A percentile compares a stretch with the other conserved stretches of the same genome.
Conservation (phyloP, 108 stramenopile species). For the Cyclotella baltica region DNA sequence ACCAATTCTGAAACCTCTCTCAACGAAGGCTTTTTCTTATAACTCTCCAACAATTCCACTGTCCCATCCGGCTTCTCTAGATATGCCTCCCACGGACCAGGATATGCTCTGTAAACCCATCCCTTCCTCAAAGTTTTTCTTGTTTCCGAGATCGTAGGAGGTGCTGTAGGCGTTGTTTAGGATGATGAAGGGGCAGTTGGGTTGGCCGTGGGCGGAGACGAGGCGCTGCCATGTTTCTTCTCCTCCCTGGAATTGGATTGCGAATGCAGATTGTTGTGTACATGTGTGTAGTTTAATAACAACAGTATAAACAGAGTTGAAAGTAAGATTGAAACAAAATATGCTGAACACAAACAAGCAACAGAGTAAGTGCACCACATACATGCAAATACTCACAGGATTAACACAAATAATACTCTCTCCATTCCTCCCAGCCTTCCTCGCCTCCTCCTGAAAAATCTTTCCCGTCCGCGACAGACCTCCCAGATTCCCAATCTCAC, state of each 20-base stretch:
- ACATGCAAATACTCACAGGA: conserved; percentile 52
- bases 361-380: too few species aligned
- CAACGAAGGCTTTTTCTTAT: conserved; percentile 78
- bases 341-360: too few species aligned
- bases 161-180: conserved; percentile 88
- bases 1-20: conserved; percentile 80
- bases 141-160: conserved; percentile 87
- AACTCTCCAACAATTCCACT: conserved; percentile 78
- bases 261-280: not conserved
- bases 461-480: conserved; percentile 60
- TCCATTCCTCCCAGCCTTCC: conserved; percentile 56
- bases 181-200: conserved; percentile 66
- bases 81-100: conserved; percentile 89
- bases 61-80: conserved; percentile 87
- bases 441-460: conserved; percentile 36
- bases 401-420: conserved; percentile 80
- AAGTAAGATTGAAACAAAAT: too few species aligned
- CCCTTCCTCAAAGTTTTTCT: conserved; percentile 84
- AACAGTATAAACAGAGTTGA: too few species aligned
- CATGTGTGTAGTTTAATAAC: too few species aligned
- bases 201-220: conserved; percentile 63
- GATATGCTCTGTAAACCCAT: conserved; percentile 82
- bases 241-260: conserved; percentile 48
- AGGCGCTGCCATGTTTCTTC: conserved; percentile 81
- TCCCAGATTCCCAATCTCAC: conserved; percentile 61